These are phyloP conservation scores for Prinsepia uniflora DNA, from an alignment of 306 rosid genomes.

Conservation along the genomic window DNA sequence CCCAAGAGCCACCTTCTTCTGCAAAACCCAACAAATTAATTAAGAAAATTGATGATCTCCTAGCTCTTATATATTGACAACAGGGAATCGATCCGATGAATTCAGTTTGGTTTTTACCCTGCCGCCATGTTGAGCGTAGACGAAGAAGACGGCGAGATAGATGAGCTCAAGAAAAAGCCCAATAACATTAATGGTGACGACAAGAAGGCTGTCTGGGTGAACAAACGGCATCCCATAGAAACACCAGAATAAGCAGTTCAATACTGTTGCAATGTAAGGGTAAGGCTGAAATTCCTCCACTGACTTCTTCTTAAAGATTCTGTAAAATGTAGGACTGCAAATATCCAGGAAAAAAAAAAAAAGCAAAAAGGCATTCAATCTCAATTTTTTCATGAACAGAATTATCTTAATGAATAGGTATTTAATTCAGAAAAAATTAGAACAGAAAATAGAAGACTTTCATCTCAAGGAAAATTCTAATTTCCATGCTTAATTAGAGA, in stretches of 20 bases:
- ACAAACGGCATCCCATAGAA: constrained; percentile 75
- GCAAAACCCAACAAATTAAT: constrained; percentile 14
- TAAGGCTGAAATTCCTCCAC: constrained; percentile 63
- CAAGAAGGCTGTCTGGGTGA: constrained; percentile 58
- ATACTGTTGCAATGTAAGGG: constrained; percentile 54
- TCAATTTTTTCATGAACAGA: neutral
- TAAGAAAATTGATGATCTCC: neutral
- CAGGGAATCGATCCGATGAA: neutral
- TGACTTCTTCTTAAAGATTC: constrained; percentile 46
- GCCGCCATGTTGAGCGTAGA: constrained; percentile 37
- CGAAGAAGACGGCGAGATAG: constrained; percentile 45
- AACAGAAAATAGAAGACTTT: neutral
- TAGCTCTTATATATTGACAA: neutral
- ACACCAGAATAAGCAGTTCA: constrained; percentile 71
- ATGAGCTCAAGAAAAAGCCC: constrained; percentile 53
- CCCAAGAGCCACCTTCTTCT: constrained; percentile 35
- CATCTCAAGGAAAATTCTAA: no score
- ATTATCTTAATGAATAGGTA: neutral
- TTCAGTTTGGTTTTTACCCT: constrained; percentile 31
- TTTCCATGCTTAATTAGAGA: no score
- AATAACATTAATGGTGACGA: constrained; percentile 49
- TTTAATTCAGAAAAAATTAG: neutral
- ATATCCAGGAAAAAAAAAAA: neutral
- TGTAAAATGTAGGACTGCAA: constrained; percentile 59
- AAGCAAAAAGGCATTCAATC: neutral